A percentile compares a stretch with the other conserved stretches of the same genome.
Evolutionary conservation across 495 filamentous ascomycete species (phyloP).

Genomic region (Aspergillus avenaceus): DNA sequence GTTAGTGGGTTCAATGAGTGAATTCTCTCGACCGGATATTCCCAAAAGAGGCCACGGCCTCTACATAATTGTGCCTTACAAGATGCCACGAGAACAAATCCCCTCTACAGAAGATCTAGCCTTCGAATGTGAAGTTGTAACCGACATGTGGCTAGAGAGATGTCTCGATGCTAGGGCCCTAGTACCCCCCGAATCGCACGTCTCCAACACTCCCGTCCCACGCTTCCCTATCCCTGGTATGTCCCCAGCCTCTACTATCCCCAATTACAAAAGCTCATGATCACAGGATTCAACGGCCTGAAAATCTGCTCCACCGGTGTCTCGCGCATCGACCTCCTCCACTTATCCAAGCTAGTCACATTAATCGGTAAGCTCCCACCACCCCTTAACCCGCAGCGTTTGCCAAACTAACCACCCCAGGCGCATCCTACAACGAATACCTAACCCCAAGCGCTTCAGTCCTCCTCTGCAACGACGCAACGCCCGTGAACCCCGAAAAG

Average conservation of each 20-base stretch:
- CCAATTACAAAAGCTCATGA: conserved; percentile 13
- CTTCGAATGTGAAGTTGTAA: conserved; percentile 56
- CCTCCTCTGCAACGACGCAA: conserved; percentile 59
- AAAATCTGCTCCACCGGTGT: conserved; percentile 79
- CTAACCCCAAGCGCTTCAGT: conserved; percentile 63
- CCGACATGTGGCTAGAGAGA: conserved; percentile 89
- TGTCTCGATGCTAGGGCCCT: conserved; percentile 73
- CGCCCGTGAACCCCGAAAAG: conserved; percentile 67
- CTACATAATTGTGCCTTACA: conserved; percentile 55
- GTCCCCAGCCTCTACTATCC: conserved; percentile 3
- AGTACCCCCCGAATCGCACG: conserved; percentile 63
- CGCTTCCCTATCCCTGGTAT: conserved; percentile 61
- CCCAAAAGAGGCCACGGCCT: conserved; percentile 37
- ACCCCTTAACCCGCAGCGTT: neutral
- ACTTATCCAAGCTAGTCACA: conserved; percentile 68
- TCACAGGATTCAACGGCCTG: conserved; percentile 56
- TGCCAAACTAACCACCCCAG: conserved; percentile 20
- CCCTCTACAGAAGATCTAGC: conserved; percentile 39
- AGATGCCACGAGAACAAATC: conserved; percentile 29
- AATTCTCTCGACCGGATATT: conserved; percentile 36
- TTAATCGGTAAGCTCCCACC: conserved; percentile 56
- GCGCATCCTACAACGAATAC: conserved; percentile 70
- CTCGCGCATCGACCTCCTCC: conserved; percentile 76
- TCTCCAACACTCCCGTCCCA: conserved; percentile 71
- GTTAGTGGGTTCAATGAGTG: conserved; percentile 36